A percentile compares a stretch with the other conserved stretches of the same genome.
phyloP scores from a whole-genome alignment of 148 eudicot species.

The Selenicereus undatus region DNA sequence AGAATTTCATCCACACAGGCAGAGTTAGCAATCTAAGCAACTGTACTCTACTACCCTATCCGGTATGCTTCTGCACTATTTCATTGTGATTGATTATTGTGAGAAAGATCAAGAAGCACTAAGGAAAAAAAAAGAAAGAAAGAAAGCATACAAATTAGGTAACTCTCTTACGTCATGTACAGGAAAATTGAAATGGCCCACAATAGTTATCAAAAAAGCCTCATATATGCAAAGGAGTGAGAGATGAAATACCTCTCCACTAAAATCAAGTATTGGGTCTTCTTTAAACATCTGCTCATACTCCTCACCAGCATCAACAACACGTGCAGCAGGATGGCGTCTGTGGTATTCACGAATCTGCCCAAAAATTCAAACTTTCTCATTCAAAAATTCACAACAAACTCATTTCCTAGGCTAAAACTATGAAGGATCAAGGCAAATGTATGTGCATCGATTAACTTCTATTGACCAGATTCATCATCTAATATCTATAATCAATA shows the following conservation, averaged over 20 bases:
- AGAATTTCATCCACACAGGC: background rate
- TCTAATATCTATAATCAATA: background rate
- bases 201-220: too few relatives aligned
- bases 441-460: background rate
- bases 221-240: background rate
- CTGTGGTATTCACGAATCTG: constrained; percentile 98
- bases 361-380: constrained; percentile 18
- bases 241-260: constrained; percentile 71
- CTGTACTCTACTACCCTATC: background rate
- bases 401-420: background rate
- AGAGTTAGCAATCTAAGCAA: background rate
- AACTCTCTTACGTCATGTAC: background rate
- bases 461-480: background rate
- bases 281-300: constrained; percentile 85
- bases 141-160: background rate
- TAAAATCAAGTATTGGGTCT: constrained; percentile 83
- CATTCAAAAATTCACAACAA: background rate
- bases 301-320: constrained; percentile 68
- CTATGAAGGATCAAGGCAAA: background rate
- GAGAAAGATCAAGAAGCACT: background rate
- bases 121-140: too few relatives aligned
- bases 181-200: background rate
- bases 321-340: constrained; percentile 87
- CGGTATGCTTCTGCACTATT: background rate
- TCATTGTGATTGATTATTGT: background rate